These are phyloP conservation scores for Avicennia marina DNA, from an alignment of 257 asterid species.

Conservation along the genomic window DNA sequence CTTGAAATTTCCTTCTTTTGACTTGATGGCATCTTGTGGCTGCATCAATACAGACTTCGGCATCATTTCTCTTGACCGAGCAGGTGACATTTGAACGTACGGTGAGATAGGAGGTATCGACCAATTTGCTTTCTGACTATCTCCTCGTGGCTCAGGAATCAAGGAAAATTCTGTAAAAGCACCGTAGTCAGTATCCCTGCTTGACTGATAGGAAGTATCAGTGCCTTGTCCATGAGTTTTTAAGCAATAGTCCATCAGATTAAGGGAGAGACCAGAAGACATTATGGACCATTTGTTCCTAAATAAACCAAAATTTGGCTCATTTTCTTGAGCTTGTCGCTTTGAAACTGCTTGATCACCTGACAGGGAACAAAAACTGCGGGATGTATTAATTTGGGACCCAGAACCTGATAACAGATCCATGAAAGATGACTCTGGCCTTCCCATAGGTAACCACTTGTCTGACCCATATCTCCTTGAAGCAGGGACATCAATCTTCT, in stretches of 20 bases:
- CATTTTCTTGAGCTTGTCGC: conserved; percentile 49
- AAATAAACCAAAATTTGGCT: conserved; percentile 39
- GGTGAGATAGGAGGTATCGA: conserved; percentile 64
- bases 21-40: conserved; percentile 39
- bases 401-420: conserved; percentile 86
- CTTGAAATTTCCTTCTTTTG: conserved; percentile 71
- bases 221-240: conserved; percentile 38
- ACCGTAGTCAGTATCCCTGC: conserved; percentile 48
- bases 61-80: conserved; percentile 51
- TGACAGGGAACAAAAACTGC: conserved; percentile 38
- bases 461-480: conserved; percentile 51
- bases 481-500: conserved; percentile 41
- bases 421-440: conserved; percentile 65
- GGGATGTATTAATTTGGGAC: conserved; percentile 39
- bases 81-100: conserved; percentile 44
- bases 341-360: conserved; percentile 43
- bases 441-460: conserved; percentile 60
- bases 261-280: conserved; percentile 62
- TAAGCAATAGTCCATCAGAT: conserved; percentile 56
- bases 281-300: conserved; percentile 54
- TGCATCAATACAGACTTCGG: conserved; percentile 37
- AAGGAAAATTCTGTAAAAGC: conserved; percentile 44
- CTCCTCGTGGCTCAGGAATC: conserved; percentile 43
- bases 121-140: conserved; percentile 64
- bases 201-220: conserved; percentile 38